These are phyloP conservation scores for Cladophialophora bantiana DNA, from an alignment of 2,329 filamentous ascomycete species.

Conservation along the genomic window DNA sequence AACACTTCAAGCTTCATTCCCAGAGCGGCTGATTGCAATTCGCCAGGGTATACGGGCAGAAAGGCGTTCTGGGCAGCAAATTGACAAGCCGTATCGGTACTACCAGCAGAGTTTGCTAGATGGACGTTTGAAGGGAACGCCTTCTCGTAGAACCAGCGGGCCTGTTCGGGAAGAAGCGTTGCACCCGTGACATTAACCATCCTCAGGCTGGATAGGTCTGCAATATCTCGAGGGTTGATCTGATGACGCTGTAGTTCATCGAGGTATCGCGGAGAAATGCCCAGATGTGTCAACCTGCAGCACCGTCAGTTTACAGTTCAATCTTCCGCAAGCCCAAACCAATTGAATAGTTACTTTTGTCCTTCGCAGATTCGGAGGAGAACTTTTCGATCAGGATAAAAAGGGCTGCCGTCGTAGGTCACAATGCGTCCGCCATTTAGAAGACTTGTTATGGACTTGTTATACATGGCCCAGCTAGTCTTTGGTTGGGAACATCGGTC, in stretches of 20 bases:
- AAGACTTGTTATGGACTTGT: constrained; percentile 62
- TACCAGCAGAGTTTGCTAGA: constrained; percentile 55
- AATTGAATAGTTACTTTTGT: too few species aligned
- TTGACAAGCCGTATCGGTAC: constrained; percentile 43
- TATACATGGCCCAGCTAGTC: constrained; percentile 89
- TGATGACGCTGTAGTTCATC: constrained; percentile 72
- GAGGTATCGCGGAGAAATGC: constrained; percentile 78
- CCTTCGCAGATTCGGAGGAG: too few species aligned
- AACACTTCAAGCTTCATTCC: constrained; percentile 48
- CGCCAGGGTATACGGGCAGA: constrained; percentile 68
- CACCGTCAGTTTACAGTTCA: too few species aligned
- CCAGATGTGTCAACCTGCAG: constrained; percentile 70
- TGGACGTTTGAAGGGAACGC: constrained; percentile 73
- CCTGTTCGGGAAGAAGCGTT: constrained; percentile 77
- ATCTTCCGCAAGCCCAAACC: too few species aligned
- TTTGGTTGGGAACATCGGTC: too few species aligned
- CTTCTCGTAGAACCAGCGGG: constrained; percentile 79
- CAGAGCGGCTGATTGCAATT: constrained; percentile 61
- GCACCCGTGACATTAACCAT: constrained; percentile 77
- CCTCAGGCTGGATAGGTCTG: constrained; percentile 67
- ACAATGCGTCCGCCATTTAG: constrained; percentile 67
- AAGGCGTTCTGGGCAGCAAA: constrained; percentile 67
- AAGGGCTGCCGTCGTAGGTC: constrained; percentile 84
- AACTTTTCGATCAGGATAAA: constrained; percentile 60
- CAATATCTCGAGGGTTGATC: constrained; percentile 67